These are phyloP conservation scores for Tetraselmis chui DNA, from an alignment of 139 green algal species.

Conservation along the genomic window DNA sequence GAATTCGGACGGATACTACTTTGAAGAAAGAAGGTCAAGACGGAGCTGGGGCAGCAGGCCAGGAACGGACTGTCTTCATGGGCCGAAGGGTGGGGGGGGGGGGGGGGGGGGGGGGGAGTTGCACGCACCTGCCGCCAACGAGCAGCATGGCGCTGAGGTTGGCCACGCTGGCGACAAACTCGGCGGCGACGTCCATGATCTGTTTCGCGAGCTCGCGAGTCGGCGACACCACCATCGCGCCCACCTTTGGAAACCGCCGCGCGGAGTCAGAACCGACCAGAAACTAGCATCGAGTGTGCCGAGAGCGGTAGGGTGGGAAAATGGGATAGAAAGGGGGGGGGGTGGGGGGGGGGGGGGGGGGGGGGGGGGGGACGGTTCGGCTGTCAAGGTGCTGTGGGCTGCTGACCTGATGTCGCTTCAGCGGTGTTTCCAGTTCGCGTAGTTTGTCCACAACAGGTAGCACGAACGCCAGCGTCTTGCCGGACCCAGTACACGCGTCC, in stretches of 20 bases:
- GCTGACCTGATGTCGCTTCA: constrained; percentile 69
- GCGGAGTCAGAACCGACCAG: too few relatives aligned
- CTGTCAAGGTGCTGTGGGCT: neutral
- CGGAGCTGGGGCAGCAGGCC: too few relatives aligned
- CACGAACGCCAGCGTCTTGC: constrained; percentile 97
- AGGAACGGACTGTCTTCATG: too few relatives aligned
- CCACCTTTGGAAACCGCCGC: too few relatives aligned
- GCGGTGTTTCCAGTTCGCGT: constrained; percentile 42
- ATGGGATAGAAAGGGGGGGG: too few relatives aligned
- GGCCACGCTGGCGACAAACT: constrained; percentile 62
- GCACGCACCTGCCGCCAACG: constrained; percentile 70
- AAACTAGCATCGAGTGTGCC: too few relatives aligned
- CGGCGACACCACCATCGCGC: constrained; percentile 83
- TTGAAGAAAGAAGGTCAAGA: too few relatives aligned
- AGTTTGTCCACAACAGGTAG: constrained; percentile 89
- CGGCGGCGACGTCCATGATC: constrained; percentile 71
- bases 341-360: too few relatives aligned
- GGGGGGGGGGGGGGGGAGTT: neutral
- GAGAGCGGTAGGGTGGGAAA: too few relatives aligned
- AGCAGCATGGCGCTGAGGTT: constrained; percentile 46
- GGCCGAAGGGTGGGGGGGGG: too few relatives aligned
- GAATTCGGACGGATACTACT: too few relatives aligned
- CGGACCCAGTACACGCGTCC: constrained; percentile 91
- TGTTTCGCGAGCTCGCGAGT: constrained; percentile 91
- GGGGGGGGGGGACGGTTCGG: neutral